Evolutionary conservation across 2,329 filamentous ascomycete species (phyloP).

Genomic region (Hirsutella thompsonii): DNA sequence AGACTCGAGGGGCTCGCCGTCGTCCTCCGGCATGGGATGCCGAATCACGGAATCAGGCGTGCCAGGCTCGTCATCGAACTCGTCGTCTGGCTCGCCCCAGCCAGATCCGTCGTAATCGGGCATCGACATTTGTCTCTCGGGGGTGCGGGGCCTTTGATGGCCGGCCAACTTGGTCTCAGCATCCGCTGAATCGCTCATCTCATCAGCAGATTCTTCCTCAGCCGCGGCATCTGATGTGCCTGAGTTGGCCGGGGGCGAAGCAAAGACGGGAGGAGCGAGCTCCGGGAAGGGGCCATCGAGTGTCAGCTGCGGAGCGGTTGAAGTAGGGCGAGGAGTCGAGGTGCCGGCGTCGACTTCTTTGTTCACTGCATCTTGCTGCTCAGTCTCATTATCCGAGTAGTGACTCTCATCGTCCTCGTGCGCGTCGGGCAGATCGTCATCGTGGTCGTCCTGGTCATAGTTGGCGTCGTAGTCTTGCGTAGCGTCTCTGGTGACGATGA

Average conservation of each 20-base stretch:
- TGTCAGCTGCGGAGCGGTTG: conserved; percentile 8
- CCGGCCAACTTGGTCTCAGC: conserved; percentile 17
- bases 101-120: conserved; percentile 52
- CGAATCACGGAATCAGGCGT: conserved; percentile 88
- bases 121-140: conserved; percentile 37
- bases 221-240: background rate
- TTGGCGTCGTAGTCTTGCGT: conserved; percentile 54
- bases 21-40: conserved; percentile 45
- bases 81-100: conserved; percentile 41
- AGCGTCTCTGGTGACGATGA: conserved; percentile 54
- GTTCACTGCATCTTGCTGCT: conserved; percentile 9
- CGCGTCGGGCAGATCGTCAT: conserved; percentile 47
- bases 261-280: conserved; percentile 12
- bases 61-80: conserved; percentile 47
- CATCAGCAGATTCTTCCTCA: background rate
- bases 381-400: conserved; percentile 17
- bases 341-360: conserved; percentile 28
- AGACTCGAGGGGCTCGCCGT: conserved; percentile 35
- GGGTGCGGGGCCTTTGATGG: conserved; percentile 32
- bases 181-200: background rate
- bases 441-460: conserved; percentile 36
- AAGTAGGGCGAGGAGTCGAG: conserved; percentile 35
- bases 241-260: conserved; percentile 1
- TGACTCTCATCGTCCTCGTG: conserved; percentile 24
- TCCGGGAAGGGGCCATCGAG: conserved; percentile 18